Evolutionary conservation across 2,329 filamentous ascomycete genomes (phyloP).

Genomic region (Talaromyces sp.): DNA sequence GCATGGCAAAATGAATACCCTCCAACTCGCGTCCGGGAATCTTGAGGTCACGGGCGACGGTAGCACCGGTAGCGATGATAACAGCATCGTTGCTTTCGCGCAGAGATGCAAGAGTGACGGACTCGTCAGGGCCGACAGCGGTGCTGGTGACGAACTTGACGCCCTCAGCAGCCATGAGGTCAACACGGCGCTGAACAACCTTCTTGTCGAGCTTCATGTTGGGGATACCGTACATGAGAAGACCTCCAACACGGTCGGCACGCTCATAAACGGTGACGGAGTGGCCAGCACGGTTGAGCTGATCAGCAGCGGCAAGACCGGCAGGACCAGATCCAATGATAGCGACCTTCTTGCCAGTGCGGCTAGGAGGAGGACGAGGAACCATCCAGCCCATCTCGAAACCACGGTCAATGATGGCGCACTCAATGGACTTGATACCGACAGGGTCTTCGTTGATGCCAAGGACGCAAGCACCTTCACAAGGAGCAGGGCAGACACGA

Average conservation of each 20-base stretch:
- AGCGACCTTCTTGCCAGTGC: slow-evolving; percentile 84
- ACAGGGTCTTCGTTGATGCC: slow-evolving; percentile 97
- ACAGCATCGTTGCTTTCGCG: slow-evolving; percentile 76
- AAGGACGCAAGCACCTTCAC: slow-evolving; percentile 91
- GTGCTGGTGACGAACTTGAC: slow-evolving; percentile 77
- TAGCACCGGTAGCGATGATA: slow-evolving; percentile 87
- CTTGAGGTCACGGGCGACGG: slow-evolving; percentile 86
- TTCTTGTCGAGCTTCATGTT: slow-evolving; percentile 99
- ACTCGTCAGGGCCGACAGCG: slow-evolving; percentile 71
- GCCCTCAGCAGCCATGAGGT: slow-evolving; percentile 91
- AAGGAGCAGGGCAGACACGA: slow-evolving; percentile 93
- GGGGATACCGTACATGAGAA: slow-evolving; percentile 97
- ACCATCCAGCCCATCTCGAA: slow-evolving; percentile 99
- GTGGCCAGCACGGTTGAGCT: slow-evolving; percentile 91
- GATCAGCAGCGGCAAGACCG: slow-evolving; percentile 85
- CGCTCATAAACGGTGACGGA: slow-evolving; percentile 88
- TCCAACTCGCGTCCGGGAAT: slow-evolving; percentile 85
- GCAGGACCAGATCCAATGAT: slow-evolving; percentile 90
- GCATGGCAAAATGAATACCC: slow-evolving; percentile 94
- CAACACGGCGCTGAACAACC: slow-evolving; percentile 89
- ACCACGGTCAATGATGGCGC: slow-evolving; percentile 93
- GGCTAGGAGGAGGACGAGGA: slow-evolving; percentile 71
- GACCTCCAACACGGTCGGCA: slow-evolving; percentile 81
- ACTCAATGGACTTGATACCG: slow-evolving; percentile 97
- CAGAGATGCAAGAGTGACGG: slow-evolving; percentile 67